These are phyloP conservation scores for Phytophthora palmivora DNA, from an alignment of 352 stramenopile genomes.

Conservation along the genomic window DNA sequence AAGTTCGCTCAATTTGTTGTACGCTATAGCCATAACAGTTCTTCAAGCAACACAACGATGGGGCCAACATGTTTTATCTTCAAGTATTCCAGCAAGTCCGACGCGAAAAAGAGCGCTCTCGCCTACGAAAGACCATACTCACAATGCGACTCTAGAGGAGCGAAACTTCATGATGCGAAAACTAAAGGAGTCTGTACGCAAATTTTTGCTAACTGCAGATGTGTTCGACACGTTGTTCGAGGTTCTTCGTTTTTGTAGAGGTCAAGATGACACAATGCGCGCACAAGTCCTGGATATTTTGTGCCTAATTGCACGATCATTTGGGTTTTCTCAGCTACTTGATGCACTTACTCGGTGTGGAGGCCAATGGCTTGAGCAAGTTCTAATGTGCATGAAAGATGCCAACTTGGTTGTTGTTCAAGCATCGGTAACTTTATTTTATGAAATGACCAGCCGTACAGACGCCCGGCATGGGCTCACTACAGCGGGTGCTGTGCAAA, in stretches of 20 bases:
- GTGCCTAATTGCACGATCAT: slow-evolving; percentile 43
- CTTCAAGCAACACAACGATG: slow-evolving; percentile 19
- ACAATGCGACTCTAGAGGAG: slow-evolving; percentile 15
- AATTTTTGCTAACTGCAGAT: slow-evolving; percentile 34
- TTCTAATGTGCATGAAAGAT: slow-evolving; percentile 55
- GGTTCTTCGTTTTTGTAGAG: slow-evolving; percentile 31
- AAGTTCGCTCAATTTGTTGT: slow-evolving; percentile 31
- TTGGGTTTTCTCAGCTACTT: slow-evolving; percentile 63
- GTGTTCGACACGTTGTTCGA: slow-evolving; percentile 54
- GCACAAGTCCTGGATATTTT: slow-evolving; percentile 33
- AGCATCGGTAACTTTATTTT: slow-evolving; percentile 60
- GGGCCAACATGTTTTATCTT: not conserved
- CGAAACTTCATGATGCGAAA: slow-evolving; percentile 26
- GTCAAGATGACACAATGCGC: slow-evolving; percentile 14
- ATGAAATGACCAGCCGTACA: slow-evolving; percentile 56
- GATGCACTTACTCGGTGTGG: slow-evolving; percentile 63
- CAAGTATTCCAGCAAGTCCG: slow-evolving; percentile 6
- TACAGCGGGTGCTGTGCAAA: slow-evolving; percentile 58
- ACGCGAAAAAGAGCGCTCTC: slow-evolving; percentile 5
- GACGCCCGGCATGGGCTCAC: slow-evolving; percentile 71
- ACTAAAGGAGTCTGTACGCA: slow-evolving; percentile 25
- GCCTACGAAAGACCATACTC: slow-evolving; percentile 1
- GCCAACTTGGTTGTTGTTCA: slow-evolving; percentile 36
- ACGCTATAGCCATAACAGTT: slow-evolving; percentile 25
- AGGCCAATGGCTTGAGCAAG: slow-evolving; percentile 54